Evolutionary conservation across 441 rosid genomes (phyloP), one percentile per base, ranked within the genome.

Genomic region (Aquilaria agallochum): DNA sequence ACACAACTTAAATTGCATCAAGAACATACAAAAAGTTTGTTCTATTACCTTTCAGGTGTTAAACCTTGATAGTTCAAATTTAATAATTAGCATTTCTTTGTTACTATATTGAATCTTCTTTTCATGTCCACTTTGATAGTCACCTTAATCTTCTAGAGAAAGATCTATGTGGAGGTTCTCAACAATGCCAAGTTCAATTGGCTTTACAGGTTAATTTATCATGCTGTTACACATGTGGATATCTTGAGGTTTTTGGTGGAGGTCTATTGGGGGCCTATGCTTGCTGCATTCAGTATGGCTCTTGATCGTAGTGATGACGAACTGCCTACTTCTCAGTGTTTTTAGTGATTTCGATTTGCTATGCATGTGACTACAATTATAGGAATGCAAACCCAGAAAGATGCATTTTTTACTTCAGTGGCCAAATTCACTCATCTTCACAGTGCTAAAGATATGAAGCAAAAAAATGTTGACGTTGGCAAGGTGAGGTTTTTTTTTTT

Each of bases 361-460:
- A 87, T 92, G 68, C 97, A 92, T 80, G 80, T 87, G 58, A 89
- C 97, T 54, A 89, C 95, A 53, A 88, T 87, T 53, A 92, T 89
- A 96, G 89, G 96, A 50, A 85, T 92, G 97, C 95, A 87, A 76
- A 92, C 97, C 53, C 96, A 92, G 71, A 82, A 96, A 70, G 97
- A 92, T 80, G 97, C 97, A 64, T 92, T 92, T 76, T 89, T 92
- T 71, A 92, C 89, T 31, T 92, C 96, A 61, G 69, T 92, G 59
- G 97, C 96, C 72, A 92, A 92, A 82, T 92, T 92, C 74, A 92
- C 97, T 56, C 70, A 87, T 74, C 96, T 92, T 61, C 95, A 92
- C 62, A 80, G 86, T 67, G 97, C 95, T 50, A 95, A 84, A 62
- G 96, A 89, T 78, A 87, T 92, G 97, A 89, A 82, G 73, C 97